Base-by-base conservation (phyloP, 148 eudicot genomes). In the Nyssa sinensis region DNA sequence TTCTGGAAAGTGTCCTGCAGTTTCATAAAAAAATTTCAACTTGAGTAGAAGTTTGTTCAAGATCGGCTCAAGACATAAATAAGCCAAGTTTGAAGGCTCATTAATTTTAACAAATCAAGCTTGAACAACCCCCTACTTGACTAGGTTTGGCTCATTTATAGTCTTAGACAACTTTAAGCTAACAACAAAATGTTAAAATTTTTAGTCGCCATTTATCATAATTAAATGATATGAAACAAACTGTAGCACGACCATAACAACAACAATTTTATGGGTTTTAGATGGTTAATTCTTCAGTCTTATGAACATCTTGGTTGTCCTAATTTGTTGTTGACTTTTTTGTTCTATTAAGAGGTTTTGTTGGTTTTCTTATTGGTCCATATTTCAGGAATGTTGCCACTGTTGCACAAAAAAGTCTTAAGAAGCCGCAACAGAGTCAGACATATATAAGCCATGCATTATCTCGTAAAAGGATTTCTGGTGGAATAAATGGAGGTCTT, bases 401-500 rank as follows among this genome's bases (percentile, higher is more conserved):
- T 73, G 53, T 77, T 29, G 67, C 80, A 78, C 78, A 80, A 32
- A 84, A 75, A 31, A 81, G 67, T 68, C 75, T 55, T 70, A 84
- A 65, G 68, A 85, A 83, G 73, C 80, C 80, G 30, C 83, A 80
- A 41, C 84, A 79, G 71, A 74, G 79, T 62, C 92, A 84, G 66
- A 69, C 69, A 34, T 60, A 69, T 67, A 65, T 76, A 19, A 84
- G 86, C 72, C 84, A 75, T 69, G 79, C 82, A 29, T 62, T 79
- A 76, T 69, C 87, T 27, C 88, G 84, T 19, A 90, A 81, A 79
- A 85, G 83, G 82, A 87, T 85, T 72, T 83, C 90, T 66, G 92
- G 94, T 74, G 85, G 87, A 70, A 72, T 80, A 23, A 87, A 79
- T 81, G 97, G 88, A 78, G 88, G 86, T 75, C 74, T 90, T 39